Percentiles rank a stretch among this genome's conserved stretches.
Evolutionary conservation across 2,329 filamentous ascomycete species (phyloP).

Genomic region (Plectosphaerella plurivora): DNA sequence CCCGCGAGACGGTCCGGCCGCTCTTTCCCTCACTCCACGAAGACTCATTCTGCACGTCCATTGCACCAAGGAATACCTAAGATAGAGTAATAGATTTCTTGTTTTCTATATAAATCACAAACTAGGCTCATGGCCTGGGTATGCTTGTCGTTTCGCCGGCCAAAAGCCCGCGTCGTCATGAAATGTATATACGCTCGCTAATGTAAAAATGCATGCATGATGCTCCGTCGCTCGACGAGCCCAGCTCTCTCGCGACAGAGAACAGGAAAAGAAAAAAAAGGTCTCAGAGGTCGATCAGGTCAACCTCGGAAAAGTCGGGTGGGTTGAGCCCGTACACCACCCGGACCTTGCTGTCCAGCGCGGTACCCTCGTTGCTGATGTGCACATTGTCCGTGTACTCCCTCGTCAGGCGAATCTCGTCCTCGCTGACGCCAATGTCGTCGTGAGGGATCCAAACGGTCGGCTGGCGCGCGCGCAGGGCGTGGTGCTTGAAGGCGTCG

Average conservation of each 20-base stretch:
- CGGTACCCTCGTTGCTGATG: constrained; percentile 91
- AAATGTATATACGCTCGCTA: background rate
- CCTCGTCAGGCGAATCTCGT: constrained; percentile 78
- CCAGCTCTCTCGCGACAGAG: background rate
- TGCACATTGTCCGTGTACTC: constrained; percentile 76
- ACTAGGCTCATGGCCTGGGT: too few species aligned
- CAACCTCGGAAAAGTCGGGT: constrained; percentile 84
- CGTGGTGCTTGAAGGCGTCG: constrained; percentile 86
- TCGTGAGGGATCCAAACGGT: constrained; percentile 94
- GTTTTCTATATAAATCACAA: too few species aligned
- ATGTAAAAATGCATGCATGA: background rate
- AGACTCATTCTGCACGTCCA: too few species aligned
- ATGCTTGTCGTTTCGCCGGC: background rate
- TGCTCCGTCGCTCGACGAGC: background rate
- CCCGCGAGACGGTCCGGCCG: too few species aligned
- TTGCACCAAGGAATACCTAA: too few species aligned
- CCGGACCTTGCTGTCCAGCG: constrained; percentile 75
- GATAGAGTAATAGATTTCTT: too few species aligned
- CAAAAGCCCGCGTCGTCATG: background rate
- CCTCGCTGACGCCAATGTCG: constrained; percentile 83
- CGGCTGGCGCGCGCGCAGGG: constrained; percentile 76
- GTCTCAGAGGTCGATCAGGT: constrained; percentile 71
- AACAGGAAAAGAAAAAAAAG: background rate
- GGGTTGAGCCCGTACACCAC: constrained; percentile 83
- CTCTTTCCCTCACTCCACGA: too few species aligned